Evolutionary conservation across 345 rosid species (phyloP).

Genomic region (Turritis glabra): DNA sequence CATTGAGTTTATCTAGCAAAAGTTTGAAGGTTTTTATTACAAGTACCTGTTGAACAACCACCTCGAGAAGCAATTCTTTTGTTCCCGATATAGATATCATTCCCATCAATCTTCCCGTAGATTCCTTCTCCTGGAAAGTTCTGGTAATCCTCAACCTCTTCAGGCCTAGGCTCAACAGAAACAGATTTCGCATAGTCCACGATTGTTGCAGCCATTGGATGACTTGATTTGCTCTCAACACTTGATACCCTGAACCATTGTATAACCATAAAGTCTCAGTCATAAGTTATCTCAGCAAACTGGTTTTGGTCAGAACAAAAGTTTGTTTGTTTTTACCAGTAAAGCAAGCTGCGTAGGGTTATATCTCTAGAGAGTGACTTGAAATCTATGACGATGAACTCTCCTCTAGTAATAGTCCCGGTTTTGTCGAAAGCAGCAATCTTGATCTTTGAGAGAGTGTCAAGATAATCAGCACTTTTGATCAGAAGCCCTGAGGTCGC

Average conservation of each 20-base stretch:
- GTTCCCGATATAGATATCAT: conserved; percentile 71
- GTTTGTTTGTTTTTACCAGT: conserved; percentile 51
- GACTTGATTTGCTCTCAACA: conserved; percentile 91
- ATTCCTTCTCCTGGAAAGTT: conserved; percentile 91
- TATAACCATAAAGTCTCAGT: not conserved
- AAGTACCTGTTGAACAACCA: conserved; percentile 53
- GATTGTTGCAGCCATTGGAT: conserved; percentile 86
- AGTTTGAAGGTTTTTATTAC: not conserved
- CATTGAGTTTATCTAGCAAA: not conserved
- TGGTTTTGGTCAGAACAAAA: not conserved
- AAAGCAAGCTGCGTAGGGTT: conserved; percentile 53
- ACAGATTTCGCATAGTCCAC: conserved; percentile 57
- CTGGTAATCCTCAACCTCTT: conserved; percentile 57
- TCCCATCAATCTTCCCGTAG: conserved; percentile 75
- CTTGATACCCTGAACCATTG: conserved; percentile 74
- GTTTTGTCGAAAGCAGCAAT: conserved; percentile 84
- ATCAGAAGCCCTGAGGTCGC: conserved; percentile 81
- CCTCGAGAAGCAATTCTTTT: conserved; percentile 66
- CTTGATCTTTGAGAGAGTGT: conserved; percentile 71
- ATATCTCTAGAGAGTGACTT: conserved; percentile 49
- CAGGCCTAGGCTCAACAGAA: conserved; percentile 69
- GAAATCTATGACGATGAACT: conserved; percentile 70
- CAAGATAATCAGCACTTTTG: conserved; percentile 84
- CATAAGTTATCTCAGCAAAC: conserved; percentile 12
- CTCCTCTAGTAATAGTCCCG: conserved; percentile 89